These are phyloP conservation scores for Rubroboletus satanas DNA, from an alignment of 768 basidiomycete genomes.

Conservation along the genomic window DNA sequence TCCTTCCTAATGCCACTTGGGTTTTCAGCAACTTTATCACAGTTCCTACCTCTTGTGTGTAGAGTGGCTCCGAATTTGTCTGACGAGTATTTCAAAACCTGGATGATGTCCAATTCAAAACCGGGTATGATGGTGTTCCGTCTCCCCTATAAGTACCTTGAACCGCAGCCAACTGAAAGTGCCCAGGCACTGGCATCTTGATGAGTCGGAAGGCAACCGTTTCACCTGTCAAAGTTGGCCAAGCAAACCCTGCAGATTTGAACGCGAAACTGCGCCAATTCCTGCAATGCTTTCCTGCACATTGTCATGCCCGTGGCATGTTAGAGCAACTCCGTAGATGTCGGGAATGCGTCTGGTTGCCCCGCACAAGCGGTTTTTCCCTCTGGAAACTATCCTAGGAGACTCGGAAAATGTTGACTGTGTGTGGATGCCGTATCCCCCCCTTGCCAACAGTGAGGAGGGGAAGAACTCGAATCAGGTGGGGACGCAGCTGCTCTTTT, in stretches of 20 bases:
- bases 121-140: background rate
- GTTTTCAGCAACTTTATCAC: background rate
- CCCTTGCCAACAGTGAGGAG: too few species aligned
- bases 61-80: background rate
- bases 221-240: background rate
- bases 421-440: background rate
- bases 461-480: background rate
- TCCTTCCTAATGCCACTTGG: background rate
- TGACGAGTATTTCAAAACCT: background rate
- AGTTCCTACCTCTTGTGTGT: background rate
- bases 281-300: background rate
- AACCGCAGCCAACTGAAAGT: background rate
- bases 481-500: background rate
- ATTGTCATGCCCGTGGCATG: background rate
- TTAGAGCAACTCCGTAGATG: background rate
- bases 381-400: background rate
- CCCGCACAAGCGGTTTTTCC: background rate
- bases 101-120: background rate
- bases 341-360: background rate
- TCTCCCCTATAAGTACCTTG: background rate
- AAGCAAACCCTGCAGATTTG: background rate
- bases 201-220: background rate
- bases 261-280: background rate
- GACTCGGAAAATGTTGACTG: background rate
- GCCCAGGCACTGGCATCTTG: background rate